A percentile compares a stretch with the other conserved stretches of the same genome.
Conservation (phyloP, 352 stramenopile species). For the Pilasporangium apinafurcum region DNA sequence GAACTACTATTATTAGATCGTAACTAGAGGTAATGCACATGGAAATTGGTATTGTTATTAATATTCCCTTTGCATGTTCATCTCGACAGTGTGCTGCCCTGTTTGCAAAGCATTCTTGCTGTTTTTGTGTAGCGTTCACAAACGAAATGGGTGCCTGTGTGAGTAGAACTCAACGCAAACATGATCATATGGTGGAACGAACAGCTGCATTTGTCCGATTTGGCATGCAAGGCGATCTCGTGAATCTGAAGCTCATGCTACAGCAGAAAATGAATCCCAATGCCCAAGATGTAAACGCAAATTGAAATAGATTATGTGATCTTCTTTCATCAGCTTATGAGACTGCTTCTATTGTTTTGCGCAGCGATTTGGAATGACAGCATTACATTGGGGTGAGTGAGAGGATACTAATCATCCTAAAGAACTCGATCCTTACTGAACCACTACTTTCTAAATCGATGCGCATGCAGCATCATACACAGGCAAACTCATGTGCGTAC, state of each 20-base stretch:
- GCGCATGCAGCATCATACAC: slow-evolving; percentile 38
- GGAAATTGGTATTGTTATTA: background rate
- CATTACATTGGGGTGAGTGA: slow-evolving; percentile 62
- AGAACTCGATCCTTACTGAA: background rate
- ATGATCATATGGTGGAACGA: slow-evolving; percentile 24
- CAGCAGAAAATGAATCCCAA: slow-evolving; percentile 43
- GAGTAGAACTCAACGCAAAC: slow-evolving; percentile 13
- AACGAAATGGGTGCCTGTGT: slow-evolving; percentile 11
- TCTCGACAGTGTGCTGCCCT: too few species aligned
- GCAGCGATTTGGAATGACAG: slow-evolving; percentile 78
- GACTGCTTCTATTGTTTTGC: background rate
- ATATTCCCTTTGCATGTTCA: background rate
- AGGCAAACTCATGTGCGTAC: slow-evolving; percentile 40
- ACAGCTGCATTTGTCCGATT: slow-evolving; percentile 46
- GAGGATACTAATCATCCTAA: background rate
- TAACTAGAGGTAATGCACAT: background rate
- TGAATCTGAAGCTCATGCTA: slow-evolving; percentile 40
- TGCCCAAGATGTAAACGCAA: slow-evolving; percentile 50
- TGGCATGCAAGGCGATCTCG: slow-evolving; percentile 44
- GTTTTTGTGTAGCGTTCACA: too few species aligned
- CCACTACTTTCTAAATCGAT: too few species aligned
- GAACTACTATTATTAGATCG: background rate
- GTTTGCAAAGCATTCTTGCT: too few species aligned
- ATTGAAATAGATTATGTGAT: too few species aligned
- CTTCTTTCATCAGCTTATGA: background rate